phyloP scores from a whole-genome alignment of 2,329 filamentous ascomycete genomes.

The Hypomyces perniciosus region DNA sequence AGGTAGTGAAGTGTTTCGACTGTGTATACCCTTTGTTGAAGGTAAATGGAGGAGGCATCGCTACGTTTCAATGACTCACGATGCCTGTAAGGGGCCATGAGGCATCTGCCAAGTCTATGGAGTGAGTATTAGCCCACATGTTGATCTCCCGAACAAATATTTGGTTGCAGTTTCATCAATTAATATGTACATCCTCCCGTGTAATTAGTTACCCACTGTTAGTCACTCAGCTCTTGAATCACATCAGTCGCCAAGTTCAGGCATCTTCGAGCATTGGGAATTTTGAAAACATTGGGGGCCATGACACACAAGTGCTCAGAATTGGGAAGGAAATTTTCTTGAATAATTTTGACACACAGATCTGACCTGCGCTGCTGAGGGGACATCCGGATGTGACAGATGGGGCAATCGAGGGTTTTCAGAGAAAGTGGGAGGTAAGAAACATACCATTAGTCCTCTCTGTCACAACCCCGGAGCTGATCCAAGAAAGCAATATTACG shows the following conservation, averaged over 20 bases:
- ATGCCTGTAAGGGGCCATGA: constrained; percentile 55
- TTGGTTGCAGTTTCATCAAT: not conserved
- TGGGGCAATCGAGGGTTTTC: constrained; percentile 60
- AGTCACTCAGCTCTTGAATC: constrained; percentile 49
- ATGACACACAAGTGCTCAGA: constrained; percentile 64
- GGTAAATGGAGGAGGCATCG: constrained; percentile 58
- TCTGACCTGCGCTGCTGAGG: constrained; percentile 43
- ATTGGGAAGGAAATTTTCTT: constrained; percentile 61
- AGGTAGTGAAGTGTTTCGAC: constrained; percentile 60
- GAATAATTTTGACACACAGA: not conserved
- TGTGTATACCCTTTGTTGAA: constrained; percentile 60
- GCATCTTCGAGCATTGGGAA: constrained; percentile 60
- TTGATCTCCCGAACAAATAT: not conserved
- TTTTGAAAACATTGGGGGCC: constrained; percentile 67
- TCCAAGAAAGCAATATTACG: constrained; percentile 55
- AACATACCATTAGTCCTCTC: not conserved
- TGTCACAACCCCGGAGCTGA: not conserved
- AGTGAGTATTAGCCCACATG: constrained; percentile 33
- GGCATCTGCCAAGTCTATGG: constrained; percentile 41
- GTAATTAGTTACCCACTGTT: constrained; percentile 65
- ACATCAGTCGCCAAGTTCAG: constrained; percentile 55
- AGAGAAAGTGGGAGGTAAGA: constrained; percentile 62
- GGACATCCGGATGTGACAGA: constrained; percentile 56
- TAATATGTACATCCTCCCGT: constrained; percentile 53
- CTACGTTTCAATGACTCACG: constrained; percentile 71